Evolutionary conservation across 179 eudicot species (phyloP).

Genomic region (Dionaea muscipula): DNA sequence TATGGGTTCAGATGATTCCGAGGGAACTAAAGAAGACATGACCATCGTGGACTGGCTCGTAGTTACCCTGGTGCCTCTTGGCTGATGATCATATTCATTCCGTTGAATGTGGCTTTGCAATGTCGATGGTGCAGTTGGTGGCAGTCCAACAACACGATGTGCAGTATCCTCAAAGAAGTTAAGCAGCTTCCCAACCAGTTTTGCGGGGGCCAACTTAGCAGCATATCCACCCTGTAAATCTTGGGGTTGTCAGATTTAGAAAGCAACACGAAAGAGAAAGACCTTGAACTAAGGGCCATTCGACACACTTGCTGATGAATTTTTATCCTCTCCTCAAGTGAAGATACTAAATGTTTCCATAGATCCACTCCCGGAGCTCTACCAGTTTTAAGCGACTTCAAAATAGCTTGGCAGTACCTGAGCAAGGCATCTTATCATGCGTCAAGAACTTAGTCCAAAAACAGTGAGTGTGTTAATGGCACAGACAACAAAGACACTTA

Average conservation of each 20-base stretch:
- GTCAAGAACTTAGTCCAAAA: not conserved
- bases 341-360: conserved; percentile 39
- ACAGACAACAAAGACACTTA: conserved; percentile 18
- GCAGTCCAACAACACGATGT: conserved; percentile 83
- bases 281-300: not conserved
- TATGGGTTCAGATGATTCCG: conserved; percentile 50
- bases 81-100: conserved; percentile 35
- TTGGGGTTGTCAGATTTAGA: not conserved
- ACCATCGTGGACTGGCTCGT: conserved; percentile 83
- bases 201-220: conserved; percentile 49
- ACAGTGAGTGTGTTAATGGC: not conserved
- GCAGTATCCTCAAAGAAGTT: conserved; percentile 71
- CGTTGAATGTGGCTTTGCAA: conserved; percentile 25
- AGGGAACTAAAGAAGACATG: conserved; percentile 61
- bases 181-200: conserved; percentile 58
- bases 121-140: conserved; percentile 58
- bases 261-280: not conserved
- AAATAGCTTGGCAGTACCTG: conserved; percentile 70
- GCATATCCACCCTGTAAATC: conserved; percentile 59
- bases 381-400: conserved; percentile 54
- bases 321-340: conserved; percentile 68
- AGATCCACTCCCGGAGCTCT: conserved; percentile 55
- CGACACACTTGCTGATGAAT: conserved; percentile 53
- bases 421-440: conserved; percentile 9
- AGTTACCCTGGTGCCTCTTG: conserved; percentile 41